phyloP scores from a whole-genome alignment of 2,329 filamentous ascomycete genomes.

The Penicillium sp. region DNA sequence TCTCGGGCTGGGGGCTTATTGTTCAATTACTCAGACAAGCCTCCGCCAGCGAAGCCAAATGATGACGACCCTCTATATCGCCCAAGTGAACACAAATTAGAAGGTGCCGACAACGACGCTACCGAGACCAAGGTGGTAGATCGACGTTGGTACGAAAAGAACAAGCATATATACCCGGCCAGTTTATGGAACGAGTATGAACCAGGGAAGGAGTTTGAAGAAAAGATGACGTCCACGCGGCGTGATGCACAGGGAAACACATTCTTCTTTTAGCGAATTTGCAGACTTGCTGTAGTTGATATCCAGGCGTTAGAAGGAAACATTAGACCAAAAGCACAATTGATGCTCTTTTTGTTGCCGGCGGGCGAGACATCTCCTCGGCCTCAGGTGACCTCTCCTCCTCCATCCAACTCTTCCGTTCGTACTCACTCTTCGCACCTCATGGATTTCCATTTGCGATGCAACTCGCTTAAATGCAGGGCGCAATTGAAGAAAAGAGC shows the following conservation, averaged over 20 bases:
- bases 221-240: conserved; percentile 67
- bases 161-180: conserved; percentile 97
- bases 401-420: conserved; percentile 10
- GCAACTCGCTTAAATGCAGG: conserved; percentile 79
- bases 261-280: conserved; percentile 70
- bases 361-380: not conserved
- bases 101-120: conserved; percentile 78
- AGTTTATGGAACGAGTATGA: conserved; percentile 96
- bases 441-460: conserved; percentile 76
- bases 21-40: conserved; percentile 70
- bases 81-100: conserved; percentile 60
- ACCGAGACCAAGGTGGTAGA: conserved; percentile 90
- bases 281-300: conserved; percentile 6
- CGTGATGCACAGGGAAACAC: conserved; percentile 87
- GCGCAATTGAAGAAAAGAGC: conserved; percentile 68
- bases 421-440: conserved; percentile 17
- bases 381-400: conserved; percentile 14
- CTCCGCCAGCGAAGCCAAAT: conserved; percentile 30
- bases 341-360: conserved; percentile 1
- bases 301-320: conserved; percentile 18
- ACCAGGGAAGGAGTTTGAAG: conserved; percentile 73
- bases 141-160: conserved; percentile 92
- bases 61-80: conserved; percentile 49
- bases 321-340: conserved; percentile 9
- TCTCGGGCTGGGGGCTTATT: conserved; percentile 72